Evolutionary conservation across 371 early-diverging fungal genomes (phyloP), one percentile per base, ranked within the genome.

Genomic region (Quaeritorhiza haematococci): DNA sequence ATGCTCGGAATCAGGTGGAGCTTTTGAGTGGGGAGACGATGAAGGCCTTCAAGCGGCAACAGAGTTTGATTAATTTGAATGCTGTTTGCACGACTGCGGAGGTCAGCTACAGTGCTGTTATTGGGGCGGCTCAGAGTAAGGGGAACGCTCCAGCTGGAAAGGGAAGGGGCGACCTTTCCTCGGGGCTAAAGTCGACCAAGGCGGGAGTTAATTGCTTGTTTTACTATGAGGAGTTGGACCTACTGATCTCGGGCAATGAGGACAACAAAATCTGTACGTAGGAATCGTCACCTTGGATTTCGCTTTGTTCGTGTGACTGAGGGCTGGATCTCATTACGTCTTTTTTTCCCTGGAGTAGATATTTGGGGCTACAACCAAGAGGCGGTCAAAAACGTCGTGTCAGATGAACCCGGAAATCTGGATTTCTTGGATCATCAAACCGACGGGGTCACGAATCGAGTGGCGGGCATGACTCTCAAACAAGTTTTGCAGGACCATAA

Each of bases 351-450:
- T 5, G 6, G 4, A 21, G 2, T 53, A 75, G 75, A 58, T 33
- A 58, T 74, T 1, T 78, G 74, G 74, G 79, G 74, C 15, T 78
- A 78, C 62, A 78, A 78, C 55, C 74, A 75, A 48, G 79, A 78
- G 42, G 41, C 61, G 10, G 62, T 68, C 28, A 73, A 70, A 49
- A 67, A 64, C 33, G 55, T 62, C 28, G 60, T 65, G 1, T 66
- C 67, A 15, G 59, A 71, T 7, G 43, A 26, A 24, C 53, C 43
- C 21, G 60, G 61, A 34, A 62, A 63, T 15, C 52, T 63, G 51
- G 53, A 55, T 1, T 29, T 1, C 13, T 32, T 13, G 7, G 64
- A 42, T 19, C 10, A 58, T 13, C 47, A 49, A 3, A 61, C 33
- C 35, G 75, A 75, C 29, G 63, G 66, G 35, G 78, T 75, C 13